Evolutionary conservation across 352 stramenopile species (phyloP), one percentile per base, ranked within the genome.

Genomic region (Pythium phragmiticola): DNA sequence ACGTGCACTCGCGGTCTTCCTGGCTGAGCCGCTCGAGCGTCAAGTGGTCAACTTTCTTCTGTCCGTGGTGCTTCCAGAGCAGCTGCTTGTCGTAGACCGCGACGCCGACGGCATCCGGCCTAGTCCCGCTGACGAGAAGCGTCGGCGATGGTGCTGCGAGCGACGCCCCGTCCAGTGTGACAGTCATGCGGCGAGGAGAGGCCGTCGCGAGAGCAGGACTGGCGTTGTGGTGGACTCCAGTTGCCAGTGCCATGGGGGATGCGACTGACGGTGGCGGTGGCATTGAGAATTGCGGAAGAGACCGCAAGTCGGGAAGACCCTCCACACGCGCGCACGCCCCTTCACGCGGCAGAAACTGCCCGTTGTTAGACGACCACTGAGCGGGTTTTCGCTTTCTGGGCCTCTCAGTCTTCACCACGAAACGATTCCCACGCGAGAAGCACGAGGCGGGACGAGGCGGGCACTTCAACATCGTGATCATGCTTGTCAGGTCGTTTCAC

Each of bases 1-100:
- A 91, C 12, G 82, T 85, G 73, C 80, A 91, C 42, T 84, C 66
- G 16, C 76, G 60, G 19, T 77, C 69, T 30, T 85, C 69, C 26
- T 72, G 63, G 16, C 62, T 69, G 5, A 73, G 66, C 26, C 85
- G 71, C 55, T 87, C 70, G 47, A 76, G 74, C 17, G 74, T 72
- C 48, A 77, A 78, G 45, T 55, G 72, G 36, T 73, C 73, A 36
- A 80, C 68, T 67, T 88, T 87, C 37, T 71, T 74, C 68, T 82
- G 75, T 3, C 77, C 74, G 58, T 77, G 72, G 48, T 72, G 64
- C 65, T 87, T 84, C 79, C 79, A 88, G 28, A 72, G 68, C 21
- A 87, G 59, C 61, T 88, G 79, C 73, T 87, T 88, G 43, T 87
- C 79, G 74, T 88, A 88, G 16, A 82, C 51, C 8, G 34, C 47